phyloP scores from a whole-genome alignment of 2,329 filamentous ascomycete genomes.

The Colletotrichum cereale region DNA sequence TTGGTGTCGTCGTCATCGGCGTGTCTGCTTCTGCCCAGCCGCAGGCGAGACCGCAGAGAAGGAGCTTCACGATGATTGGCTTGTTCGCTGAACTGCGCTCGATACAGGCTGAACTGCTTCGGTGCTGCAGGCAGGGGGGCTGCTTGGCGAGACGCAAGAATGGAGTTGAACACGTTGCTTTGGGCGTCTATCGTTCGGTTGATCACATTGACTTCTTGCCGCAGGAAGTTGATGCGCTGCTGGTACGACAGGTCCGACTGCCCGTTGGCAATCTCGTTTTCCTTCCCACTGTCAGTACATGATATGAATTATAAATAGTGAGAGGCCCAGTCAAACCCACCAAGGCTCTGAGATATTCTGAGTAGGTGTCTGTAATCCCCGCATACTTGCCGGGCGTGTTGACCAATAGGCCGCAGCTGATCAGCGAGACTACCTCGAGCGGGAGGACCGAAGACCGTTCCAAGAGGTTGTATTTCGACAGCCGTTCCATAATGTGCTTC shows the following conservation, averaged over 20 bases:
- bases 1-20: conserved; percentile 22
- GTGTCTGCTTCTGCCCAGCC: conserved; percentile 23
- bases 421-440: conserved; percentile 56
- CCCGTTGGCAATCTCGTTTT: conserved; percentile 55
- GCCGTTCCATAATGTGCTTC: conserved; percentile 50
- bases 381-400: conserved; percentile 54
- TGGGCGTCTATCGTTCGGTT: conserved; percentile 52
- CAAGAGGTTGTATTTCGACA: conserved; percentile 50
- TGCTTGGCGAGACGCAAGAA: conserved; percentile 39
- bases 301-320: neutral
- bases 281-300: conserved; percentile 47
- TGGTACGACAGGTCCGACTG: conserved; percentile 57
- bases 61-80: neutral
- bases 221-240: conserved; percentile 54
- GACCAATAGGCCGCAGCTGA: conserved; percentile 54
- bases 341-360: conserved; percentile 55
- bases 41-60: conserved; percentile 26
- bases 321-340: conserved; percentile 46
- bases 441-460: conserved; percentile 55
- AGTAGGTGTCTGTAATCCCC: conserved; percentile 57
- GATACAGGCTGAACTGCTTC: conserved; percentile 41
- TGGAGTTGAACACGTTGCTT: conserved; percentile 46
- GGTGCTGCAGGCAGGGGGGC: neutral
- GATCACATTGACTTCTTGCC: conserved; percentile 56
- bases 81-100: conserved; percentile 38